Conservation (phyloP, 2,329 filamentous ascomycete genomes). For the Ascosphaera acerosa region DNA sequence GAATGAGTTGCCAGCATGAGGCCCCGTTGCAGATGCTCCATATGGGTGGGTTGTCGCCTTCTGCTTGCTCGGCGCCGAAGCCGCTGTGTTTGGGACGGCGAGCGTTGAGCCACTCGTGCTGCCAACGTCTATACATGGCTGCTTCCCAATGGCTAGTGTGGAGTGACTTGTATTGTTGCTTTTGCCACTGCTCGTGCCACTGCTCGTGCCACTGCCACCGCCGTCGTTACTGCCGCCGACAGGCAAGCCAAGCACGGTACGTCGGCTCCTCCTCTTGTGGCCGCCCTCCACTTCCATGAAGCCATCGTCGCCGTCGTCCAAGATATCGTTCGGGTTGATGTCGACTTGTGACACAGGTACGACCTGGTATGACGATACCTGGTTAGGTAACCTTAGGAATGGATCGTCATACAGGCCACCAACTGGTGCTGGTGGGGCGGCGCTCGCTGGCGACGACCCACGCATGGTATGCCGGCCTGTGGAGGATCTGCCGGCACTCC, state of each 20-base stretch:
- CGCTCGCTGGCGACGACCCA: too few species aligned
- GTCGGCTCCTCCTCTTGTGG: neutral
- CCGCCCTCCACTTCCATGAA: conserved; percentile 32
- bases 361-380: neutral
- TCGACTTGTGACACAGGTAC: neutral
- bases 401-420: neutral
- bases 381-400: neutral
- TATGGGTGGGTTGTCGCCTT: too few species aligned
- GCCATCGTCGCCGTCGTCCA: conserved; percentile 73
- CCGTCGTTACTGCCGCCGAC: too few species aligned
- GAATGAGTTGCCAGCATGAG: neutral
- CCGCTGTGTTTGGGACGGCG: conserved; percentile 16
- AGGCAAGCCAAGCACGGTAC: neutral
- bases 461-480: too few species aligned
- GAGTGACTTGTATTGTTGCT: neutral
- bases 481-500: too few species aligned
- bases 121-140: conserved; percentile 14
- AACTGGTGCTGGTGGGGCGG: too few species aligned
- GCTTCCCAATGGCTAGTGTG: neutral
- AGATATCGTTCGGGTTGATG: conserved; percentile 56
- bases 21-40: too few species aligned
- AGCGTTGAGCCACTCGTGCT: conserved; percentile 21
- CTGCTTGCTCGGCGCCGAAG: conserved; percentile 9
- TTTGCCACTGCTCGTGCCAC: conserved; percentile 4
- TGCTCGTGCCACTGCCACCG: conserved; percentile 22